Base-by-base conservation (phyloP, 345 rosid species). In the Turnera subulata region DNA sequence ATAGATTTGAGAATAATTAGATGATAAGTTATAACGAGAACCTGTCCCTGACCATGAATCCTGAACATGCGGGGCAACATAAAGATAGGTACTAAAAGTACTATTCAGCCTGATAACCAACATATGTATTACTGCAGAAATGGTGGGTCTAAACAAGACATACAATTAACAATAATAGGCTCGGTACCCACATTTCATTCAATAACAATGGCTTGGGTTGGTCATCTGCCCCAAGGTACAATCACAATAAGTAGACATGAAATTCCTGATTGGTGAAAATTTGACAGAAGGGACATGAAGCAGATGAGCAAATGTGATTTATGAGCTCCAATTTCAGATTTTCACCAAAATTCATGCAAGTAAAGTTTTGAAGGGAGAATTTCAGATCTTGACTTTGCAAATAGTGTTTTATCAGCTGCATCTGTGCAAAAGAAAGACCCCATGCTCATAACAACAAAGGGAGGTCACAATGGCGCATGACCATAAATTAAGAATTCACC, bases 131-230 rank as follows among this genome's bases (percentile, higher is more conserved):
- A 49, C 49, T 25, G 32, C 38, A 53, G 42, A 25, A 18, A 46
- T 43, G 66, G 64, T 53, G 67, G 72, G 71, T 59, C 71, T 46
- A 51, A 62, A 67, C 60, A 55, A 17, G 18, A 53, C 63, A 65
- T 60, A 70, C 67, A 70, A 44, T n/a, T 44, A 56, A 75, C 71
- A 29, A 48, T 13, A n/a, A n/a, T 67, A 26, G 59, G 70, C 38
- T 45, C 49, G 58, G 60, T 60, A 59, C 71, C 68, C 70, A 42
- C 58, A 63, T 5, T 68, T 59, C 50, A 54, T 59, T 76, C 66
- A 71, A 62, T 59, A 44, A 60, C 63, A 58, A 58, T 63, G 49
- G 55, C 55, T 39, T 38, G 25, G 39, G 48, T 26, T 72, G 63
- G 63, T 50, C 69, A 63, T n/a, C 42, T 58, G 59, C 58, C 64